A percentile compares a stretch with the other conserved stretches of the same genome.
phyloP scores from a whole-genome alignment of 768 basidiomycete genomes.

The Leccinum subgranulosum region DNA sequence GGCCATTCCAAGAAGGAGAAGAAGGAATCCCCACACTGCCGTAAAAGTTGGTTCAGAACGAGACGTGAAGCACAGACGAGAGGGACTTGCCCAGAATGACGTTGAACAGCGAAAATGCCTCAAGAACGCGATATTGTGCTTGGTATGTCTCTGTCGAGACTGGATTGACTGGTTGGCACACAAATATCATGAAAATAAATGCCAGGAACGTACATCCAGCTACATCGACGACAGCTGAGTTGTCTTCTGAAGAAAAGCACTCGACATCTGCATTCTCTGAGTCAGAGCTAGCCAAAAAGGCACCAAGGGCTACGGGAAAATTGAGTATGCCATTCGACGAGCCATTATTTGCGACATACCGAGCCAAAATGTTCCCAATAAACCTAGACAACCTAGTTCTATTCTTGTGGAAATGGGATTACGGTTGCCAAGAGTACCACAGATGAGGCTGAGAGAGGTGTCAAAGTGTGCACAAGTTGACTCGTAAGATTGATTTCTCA shows the following conservation, averaged over 20 bases:
- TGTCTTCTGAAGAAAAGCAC: conserved; percentile 61
- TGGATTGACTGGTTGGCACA: conserved; percentile 27
- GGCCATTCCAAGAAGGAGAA: conserved; percentile 43
- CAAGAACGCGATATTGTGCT: conserved; percentile 83
- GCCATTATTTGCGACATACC: conserved; percentile 41
- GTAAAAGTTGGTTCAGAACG: conserved; percentile 13
- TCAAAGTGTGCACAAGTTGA: conserved; percentile 8
- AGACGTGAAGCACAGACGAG: background rate
- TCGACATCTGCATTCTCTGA: conserved; percentile 79
- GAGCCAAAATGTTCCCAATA: conserved; percentile 77
- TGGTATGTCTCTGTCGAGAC: conserved; percentile 85
- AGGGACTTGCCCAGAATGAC: conserved; percentile 57
- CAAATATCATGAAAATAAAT: background rate
- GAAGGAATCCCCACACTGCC: conserved; percentile 48
- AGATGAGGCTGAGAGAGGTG: conserved; percentile 49
- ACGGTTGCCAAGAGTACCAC: conserved; percentile 58
- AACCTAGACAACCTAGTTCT: conserved; percentile 68
- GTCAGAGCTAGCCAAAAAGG: conserved; percentile 69
- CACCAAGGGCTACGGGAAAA: conserved; percentile 58
- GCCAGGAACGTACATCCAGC: conserved; percentile 57
- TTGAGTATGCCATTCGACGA: conserved; percentile 10
- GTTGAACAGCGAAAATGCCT: conserved; percentile 78
- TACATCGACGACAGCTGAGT: conserved; percentile 51
- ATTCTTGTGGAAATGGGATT: conserved; percentile 80
- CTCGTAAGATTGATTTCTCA: conserved; percentile 33